Base-by-base conservation (phyloP, 352 stramenopile species). In the Pythium volutum region DNA sequence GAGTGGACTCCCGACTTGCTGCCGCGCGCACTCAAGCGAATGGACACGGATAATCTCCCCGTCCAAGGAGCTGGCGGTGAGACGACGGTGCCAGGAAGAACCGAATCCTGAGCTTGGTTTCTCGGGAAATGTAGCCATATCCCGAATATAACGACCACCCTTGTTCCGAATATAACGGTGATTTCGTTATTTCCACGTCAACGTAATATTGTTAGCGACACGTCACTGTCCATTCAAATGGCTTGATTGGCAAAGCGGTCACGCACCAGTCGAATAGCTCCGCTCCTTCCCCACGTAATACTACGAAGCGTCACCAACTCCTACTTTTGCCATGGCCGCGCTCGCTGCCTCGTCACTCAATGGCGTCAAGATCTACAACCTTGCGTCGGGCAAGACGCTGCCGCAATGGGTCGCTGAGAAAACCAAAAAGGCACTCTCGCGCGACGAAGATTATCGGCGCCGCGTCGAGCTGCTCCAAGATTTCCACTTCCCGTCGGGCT, bases 401-500 rank as follows among this genome's bases (percentile, higher is more conserved):
- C 96, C 96, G 22, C 90, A 98, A 80, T 99, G 93, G 93, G 69
- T 98, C 34, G 84, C 87, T 6, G 93, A 98, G 65, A 96, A 96
- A 66, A 87, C 89, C 55, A 83, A 85, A 59, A 78, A 82, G 51
- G 70, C 75, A 29, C 77, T 96, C 16, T 82, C 75, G 14, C 79
- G 79, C 47, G 86, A 95, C 58, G 83, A 91, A 55, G 87, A 94
- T 62, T 96, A 95, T 66, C 81, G 96, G 34, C 88, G 91, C 47
- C 87, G 98, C 36, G 95, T 99, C 34, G 97, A 99, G 69, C 74
- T 99, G 20, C 84, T 99, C 60, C 97, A 99, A 85, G 98, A 99
- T 69, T 99, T 99, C 70, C 90, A 99, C 71, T 99, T 99, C 69
- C 86, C 89, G 4, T 91, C 93, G 33, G 94, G 91, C 20, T 97